Evolutionary conservation across 306 rosid species (phyloP), one percentile per base, ranked within the genome.

Genomic region (Oemleria cerasiformis): DNA sequence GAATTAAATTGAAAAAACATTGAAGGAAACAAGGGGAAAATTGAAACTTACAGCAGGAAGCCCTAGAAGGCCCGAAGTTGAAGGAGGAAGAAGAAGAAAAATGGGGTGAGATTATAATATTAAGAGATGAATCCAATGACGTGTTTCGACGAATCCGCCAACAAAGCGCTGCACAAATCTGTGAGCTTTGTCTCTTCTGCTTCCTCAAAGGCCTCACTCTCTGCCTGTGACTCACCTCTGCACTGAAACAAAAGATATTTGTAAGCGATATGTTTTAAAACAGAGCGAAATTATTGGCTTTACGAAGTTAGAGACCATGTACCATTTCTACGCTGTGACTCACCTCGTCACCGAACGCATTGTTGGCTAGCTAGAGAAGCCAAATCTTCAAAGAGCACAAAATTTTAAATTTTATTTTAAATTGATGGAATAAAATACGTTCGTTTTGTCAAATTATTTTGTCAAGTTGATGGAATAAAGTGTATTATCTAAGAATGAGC

Each of bases 81-180:
- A 54, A 20, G 20, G 59, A 54, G n/a, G 59, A 30, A 47, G 23
- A 56, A 2, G 30, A 17, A 4, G 25, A 48, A 34, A 47, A 1
- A 0, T 0, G 14, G 14, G 15, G 51, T 38, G 20, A 23, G 70
- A 23, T 9, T 17, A 14, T 30, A 34, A 60, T 1, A 60, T 36
- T 6, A 15, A 48, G 39, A 9, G 70, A 56, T 12, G 64, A 69
- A 75, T 45, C 58, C 73, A 13, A 59, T 25, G 70, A 63, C 40
- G 57, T 76, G 19, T 68, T 23, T 60, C 69, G 70, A 10, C 56
- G 21, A 68, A 39, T 63, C 67, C 47, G 44, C 71, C 48, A 21
- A 25, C 19, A 68, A 63, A 47, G 20, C 5, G 42, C 42, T 7
- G 7, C 17, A 5, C 2, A 11, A 56, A 4, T 23, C 61, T 30